A percentile compares a stretch with the other conserved stretches of the same genome.
Evolutionary conservation across 1,284 basidiomycete genomes (phyloP).

Genomic region (Malassezia sp.): DNA sequence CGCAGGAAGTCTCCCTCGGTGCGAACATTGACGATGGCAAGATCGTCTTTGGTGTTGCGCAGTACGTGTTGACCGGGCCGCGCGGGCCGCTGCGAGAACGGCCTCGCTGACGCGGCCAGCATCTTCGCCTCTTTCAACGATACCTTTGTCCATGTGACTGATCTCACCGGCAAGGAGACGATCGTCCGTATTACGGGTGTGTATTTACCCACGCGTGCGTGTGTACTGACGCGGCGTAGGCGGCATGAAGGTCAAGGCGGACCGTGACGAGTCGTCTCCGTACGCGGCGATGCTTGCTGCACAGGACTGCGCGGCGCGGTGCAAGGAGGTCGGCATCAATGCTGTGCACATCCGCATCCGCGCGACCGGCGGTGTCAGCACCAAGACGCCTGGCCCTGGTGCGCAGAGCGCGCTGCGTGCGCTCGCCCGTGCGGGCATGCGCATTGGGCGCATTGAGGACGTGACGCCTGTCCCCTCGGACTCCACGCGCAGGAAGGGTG

Average conservation of each 20-base stretch:
- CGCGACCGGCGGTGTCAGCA: constrained; percentile 94
- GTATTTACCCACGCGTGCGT: constrained; percentile 28
- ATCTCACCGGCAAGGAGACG: constrained; percentile 97
- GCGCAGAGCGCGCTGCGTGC: constrained; percentile 96
- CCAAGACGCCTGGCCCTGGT: constrained; percentile 97
- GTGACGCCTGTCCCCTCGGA: constrained; percentile 96
- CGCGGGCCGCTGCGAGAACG: constrained; percentile 4
- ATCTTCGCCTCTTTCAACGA: constrained; percentile 69
- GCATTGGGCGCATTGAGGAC: constrained; percentile 83
- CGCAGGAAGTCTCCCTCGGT: constrained; percentile 44
- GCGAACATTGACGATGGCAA: constrained; percentile 46
- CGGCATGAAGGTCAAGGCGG: constrained; percentile 99
- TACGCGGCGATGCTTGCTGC: constrained; percentile 99
- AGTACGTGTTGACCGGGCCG: constrained; percentile 26
- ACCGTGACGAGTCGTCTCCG: constrained; percentile 97
- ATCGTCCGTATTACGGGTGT: constrained; percentile 91
- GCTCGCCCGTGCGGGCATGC: constrained; percentile 95
- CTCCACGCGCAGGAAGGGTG: constrained; percentile 96
- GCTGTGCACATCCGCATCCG: constrained; percentile 95
- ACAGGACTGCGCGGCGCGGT: constrained; percentile 87
- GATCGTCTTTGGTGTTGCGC: constrained; percentile 46
- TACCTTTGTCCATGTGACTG: constrained; percentile 98
- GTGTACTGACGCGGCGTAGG: constrained; percentile 50
- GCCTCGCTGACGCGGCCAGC: constrained; percentile 21
- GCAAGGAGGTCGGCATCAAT: constrained; percentile 97